Base-by-base conservation (phyloP, 768 basidiomycete species). In the Xerocomellus amylosporus region DNA sequence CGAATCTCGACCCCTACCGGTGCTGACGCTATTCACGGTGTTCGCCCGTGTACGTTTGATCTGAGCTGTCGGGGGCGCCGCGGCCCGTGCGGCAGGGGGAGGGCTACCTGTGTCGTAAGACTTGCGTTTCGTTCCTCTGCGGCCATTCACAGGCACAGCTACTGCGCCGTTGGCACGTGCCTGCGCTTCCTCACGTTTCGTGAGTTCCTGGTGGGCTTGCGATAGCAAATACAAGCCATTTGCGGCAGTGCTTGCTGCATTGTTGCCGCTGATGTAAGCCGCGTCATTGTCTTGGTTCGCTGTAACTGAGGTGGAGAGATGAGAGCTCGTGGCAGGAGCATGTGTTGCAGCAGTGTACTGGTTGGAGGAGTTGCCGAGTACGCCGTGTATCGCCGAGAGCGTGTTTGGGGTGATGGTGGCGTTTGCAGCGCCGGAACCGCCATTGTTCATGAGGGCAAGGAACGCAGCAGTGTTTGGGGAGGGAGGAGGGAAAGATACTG, bases 141-240 rank as follows among this genome's bases (percentile, higher is more conserved):
- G 63, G 49, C 60, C 63, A 47, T 66, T 66, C 33, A 56, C 58
- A 59, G 66, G 61, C 51, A 65, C 57, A 36, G 66, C 55, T 49
- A 70, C 72, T 19, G 74, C 65, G 42, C 71, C 73, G 48, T 75
- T 75, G 46, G 84, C 81, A 60, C 85, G 81, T 56, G 81, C 81
- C 66, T 88, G 85, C 0, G 87, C 86, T 68, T 92, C 89, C 71
- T 96, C 93, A n/a, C 92, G 85, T 75, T 95, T 96, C 36, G 90
- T 91, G 55, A 97, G 84, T 77, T 96, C 94, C 70, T 97, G 94
- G 68, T 97, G 94, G 26, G 94, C 95, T 73, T 98, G 94, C 1
- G 86, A 88, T 49, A 98, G 85, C 45, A 98, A 78, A 75, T 95
- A 98, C 43, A 98, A 83, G 26, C 95, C 94, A 67, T 96, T 97